Conservation (phyloP, 495 filamentous ascomycete genomes). For the Lophiotrema nucula region DNA sequence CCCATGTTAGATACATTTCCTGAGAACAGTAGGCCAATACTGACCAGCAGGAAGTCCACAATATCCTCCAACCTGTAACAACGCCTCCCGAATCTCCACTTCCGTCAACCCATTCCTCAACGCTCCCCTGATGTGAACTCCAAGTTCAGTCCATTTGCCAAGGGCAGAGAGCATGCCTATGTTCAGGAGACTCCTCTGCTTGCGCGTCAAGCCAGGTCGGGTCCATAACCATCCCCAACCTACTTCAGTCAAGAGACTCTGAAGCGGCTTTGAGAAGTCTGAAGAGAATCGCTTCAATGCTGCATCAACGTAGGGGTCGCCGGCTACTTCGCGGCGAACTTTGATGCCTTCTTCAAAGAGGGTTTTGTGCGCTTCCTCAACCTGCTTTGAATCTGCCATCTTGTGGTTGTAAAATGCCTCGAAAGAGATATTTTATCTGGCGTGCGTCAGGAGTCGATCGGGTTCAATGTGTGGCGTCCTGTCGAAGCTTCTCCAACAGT, state of each 20-base stretch:
- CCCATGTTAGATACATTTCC: background rate
- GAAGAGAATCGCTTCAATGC: conserved; percentile 45
- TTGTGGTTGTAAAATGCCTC: no score
- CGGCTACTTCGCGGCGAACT: conserved; percentile 52
- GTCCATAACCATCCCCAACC: conserved; percentile 58
- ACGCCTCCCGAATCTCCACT: conserved; percentile 54
- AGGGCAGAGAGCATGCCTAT: conserved; percentile 57
- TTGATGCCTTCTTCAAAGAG: conserved; percentile 57
- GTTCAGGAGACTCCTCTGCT: conserved; percentile 55
- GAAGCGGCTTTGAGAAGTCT: conserved; percentile 52
- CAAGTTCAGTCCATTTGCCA: conserved; percentile 54
- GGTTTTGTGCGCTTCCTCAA: conserved; percentile 44
- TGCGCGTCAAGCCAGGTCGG: conserved; percentile 53
- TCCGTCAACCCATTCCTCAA: conserved; percentile 54
- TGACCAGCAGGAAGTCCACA: conserved; percentile 56
- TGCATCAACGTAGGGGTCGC: conserved; percentile 52
- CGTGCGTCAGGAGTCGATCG: no score
- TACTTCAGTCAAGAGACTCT: conserved; percentile 54
- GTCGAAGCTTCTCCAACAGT: no score
- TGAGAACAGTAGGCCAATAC: background rate
- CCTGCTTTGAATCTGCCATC: conserved; percentile 11
- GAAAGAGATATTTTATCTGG: no score
- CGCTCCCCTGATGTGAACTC: conserved; percentile 53
- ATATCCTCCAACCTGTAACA: conserved; percentile 54
- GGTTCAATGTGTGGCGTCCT: no score